phyloP scores from a whole-genome alignment of 192 early-diverging fungal species.

The Endogone sp. region DNA sequence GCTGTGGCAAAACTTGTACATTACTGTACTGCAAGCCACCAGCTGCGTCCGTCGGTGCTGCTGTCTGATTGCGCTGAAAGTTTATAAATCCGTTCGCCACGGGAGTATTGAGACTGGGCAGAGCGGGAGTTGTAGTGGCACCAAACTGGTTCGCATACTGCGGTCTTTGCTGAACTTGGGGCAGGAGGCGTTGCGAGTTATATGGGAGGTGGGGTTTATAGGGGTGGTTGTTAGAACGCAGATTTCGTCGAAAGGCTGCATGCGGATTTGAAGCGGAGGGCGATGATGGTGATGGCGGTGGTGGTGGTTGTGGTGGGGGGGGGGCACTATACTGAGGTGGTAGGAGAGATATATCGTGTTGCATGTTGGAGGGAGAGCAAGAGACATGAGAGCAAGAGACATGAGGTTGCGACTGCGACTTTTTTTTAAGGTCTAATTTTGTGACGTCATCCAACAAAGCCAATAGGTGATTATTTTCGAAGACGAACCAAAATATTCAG shows the following conservation, averaged over 20 bases:
- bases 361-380: not conserved
- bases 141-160: too few relatives aligned
- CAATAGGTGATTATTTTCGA: too few relatives aligned
- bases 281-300: not conserved
- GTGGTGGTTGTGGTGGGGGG: not conserved
- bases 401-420: too few relatives aligned
- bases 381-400: too few relatives aligned
- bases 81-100: not conserved
- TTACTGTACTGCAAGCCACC: not conserved
- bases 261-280: not conserved
- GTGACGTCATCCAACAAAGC: too few relatives aligned
- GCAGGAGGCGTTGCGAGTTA: not conserved
- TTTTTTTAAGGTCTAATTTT: too few relatives aligned
- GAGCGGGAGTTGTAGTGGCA: not conserved
- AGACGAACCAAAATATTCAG: too few relatives aligned
- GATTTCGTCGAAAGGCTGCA: not conserved
- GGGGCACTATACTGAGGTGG: not conserved
- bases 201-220: not conserved
- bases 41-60: too few relatives aligned
- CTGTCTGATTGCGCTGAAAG: not conserved
- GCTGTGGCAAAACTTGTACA: not conserved
- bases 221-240: not conserved
- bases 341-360: not conserved
- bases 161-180: too few relatives aligned
- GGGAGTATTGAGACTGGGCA: not conserved